Evolutionary conservation across 139 green algal genomes (phyloP), one percentile per base, ranked within the genome.

Genomic region (Gonium pectorale): DNA sequence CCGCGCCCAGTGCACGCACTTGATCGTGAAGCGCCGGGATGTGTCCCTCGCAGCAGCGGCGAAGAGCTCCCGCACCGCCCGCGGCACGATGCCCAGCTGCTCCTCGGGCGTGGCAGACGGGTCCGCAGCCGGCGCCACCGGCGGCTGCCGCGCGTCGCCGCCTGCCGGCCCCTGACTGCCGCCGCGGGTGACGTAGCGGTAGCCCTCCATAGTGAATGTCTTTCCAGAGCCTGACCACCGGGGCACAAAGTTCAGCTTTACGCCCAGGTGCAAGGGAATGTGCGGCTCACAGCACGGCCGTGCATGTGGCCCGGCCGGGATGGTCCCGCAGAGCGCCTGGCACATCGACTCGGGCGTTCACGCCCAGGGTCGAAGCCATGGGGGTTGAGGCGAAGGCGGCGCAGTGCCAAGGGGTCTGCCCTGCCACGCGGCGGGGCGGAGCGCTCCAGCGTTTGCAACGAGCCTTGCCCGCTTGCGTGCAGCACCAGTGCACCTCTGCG

Each of bases 171-270:
- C 27, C 26, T 5, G 27, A 62, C 22, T 52, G 38, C 35, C 56
- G 7, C 31, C 74, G 22, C 46, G 19, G 35, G 41, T 17, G 15
- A 64, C 80, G 68, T 94, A 92, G 40, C 49, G 72, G 84, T 82
- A 89, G 37, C 90, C 90, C 74, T 94, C 90, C 90, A 94, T 94
- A 41, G 86, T 92, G 90, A 82, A 86, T 13, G 91, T 93, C 81
- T 94, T 94, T 0, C 91, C 91, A 0, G 72, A 89, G 31, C 89
- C 89, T 88, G 89, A n/a, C n/a, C n/a, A n/a, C n/a, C n/a, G n/a
- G n/a, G n/a, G n/a, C n/a, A n/a, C n/a, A n/a, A n/a, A n/a, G n/a
- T n/a, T n/a, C n/a, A n/a, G n/a, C n/a, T n/a, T n/a, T n/a, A n/a
- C n/a, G n/a, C n/a, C n/a, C n/a, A n/a, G n/a, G n/a, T n/a, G n/a